A percentile compares a stretch with the other conserved stretches of the same genome.
These are phyloP conservation scores for Plasmodium chabaudi DNA, from an alignment of 169 alveolate species.

Conservation along the genomic window DNA sequence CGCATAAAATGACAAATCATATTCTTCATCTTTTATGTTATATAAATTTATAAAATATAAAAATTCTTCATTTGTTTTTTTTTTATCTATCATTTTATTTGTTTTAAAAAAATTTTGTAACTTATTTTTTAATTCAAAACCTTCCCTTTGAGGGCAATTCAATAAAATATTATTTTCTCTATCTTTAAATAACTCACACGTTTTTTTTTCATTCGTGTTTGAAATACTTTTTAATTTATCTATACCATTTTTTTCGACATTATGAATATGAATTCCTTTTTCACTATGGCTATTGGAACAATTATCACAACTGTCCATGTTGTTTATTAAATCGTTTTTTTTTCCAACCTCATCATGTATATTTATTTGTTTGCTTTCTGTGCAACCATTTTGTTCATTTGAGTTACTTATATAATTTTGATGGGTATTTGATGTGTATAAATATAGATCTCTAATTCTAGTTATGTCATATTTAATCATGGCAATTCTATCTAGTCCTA, in stretches of 20 bases:
- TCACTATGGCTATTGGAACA: background rate
- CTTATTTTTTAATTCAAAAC: constrained; percentile 22
- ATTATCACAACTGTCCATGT: background rate
- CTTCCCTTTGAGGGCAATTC: constrained; percentile 40
- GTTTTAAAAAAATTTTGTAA: constrained; percentile 2
- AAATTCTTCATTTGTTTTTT: constrained; percentile 7
- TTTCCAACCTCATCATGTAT: background rate
- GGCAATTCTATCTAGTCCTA: constrained; percentile 71
- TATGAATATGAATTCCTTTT: background rate
- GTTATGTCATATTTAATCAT: constrained; percentile 41
- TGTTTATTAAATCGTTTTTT: background rate
- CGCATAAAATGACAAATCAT: constrained; percentile 59
- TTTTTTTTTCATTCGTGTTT: background rate
- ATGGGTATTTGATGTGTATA: constrained; percentile 42
- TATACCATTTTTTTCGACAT: background rate
- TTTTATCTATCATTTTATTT: constrained; percentile 2
- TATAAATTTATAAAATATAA: constrained; percentile 63
- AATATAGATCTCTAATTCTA: constrained; percentile 68
- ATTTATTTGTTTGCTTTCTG: constrained; percentile 6
- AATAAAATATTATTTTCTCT: constrained; percentile 26
- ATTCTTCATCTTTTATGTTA: constrained; percentile 56
- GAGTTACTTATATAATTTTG: constrained; percentile 7
- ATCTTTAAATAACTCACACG: background rate
- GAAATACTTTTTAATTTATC: background rate
- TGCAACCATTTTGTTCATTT: background rate